Evolutionary conservation across 768 basidiomycete genomes (phyloP), one percentile per base, ranked within the genome.

Genomic region (Rubroboletus satanas): DNA sequence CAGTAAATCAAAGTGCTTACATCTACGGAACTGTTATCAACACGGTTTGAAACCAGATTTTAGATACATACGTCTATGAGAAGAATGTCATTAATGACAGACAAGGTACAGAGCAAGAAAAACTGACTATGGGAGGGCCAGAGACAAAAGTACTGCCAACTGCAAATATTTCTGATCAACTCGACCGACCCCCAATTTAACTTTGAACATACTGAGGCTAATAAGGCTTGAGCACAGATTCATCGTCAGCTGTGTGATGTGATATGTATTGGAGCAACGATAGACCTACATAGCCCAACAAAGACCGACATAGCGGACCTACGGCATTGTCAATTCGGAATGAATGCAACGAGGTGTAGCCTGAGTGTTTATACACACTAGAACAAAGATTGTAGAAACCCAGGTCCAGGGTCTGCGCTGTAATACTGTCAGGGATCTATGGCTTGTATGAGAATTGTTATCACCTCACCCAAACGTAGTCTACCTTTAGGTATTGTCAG

Each of bases 401-500:
- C 26, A 45, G 1, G 54, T 36, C 56, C 56, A 58, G 10, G 26
- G 38, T 38, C n/a, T 42, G 17, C 7, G 2, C 56, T 58, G 10
- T 38, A 15, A 15, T 7, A 36, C 7, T 36, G 15, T 36, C 35
- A 36, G 35, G 35, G 35, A 7, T 7, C 35, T 28, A 2, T 3
- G 2, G 0, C 11, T 21, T 18, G 5, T 10, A 17, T 17, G 18
- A 18, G 7, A 4, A 41, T 14, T 3, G 11, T 11, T 4, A 2
- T 17, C 10, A 28, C 17, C 2, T 39, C 15, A 59, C 58, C 58
- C 58, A 59, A 41, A 59, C 5, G 21, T 49, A 45, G 7, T 57
- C 37, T 28, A 31, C 5, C 6, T 7, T 1, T 3, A 26, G 21
- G 26, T 26, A 26, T 26, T 26, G 26, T 26, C 0, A 26, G 26